Base-by-base conservation (phyloP, 108 stramenopile genomes). In the Nannochloropsis oceanica region DNA sequence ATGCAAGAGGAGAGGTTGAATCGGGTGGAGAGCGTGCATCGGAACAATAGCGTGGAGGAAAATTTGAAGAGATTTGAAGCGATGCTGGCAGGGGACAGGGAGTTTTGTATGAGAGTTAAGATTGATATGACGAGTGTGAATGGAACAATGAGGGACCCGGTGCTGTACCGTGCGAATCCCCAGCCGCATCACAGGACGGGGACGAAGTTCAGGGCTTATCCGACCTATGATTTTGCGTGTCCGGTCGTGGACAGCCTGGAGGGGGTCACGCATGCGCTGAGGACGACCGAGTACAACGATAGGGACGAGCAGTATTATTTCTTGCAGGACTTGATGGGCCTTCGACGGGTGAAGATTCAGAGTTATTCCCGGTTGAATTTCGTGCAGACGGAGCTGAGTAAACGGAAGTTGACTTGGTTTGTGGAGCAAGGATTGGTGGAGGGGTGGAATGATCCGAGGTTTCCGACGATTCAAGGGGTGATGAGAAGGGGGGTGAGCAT, bases 241-340 rank as follows among this genome's bases (percentile, higher is more conserved):
- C 99, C 99, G 50, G 97, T 99, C 88, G 97, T 99, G n/a, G 99
- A 99, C 91, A 91, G 92, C 20, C 84, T 99, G 26, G 99, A 99
- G 83, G 99, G 99, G 14, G 98, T 99, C 43, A 97, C 96, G 11
- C 99, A 99, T 90, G 97, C 98, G 11, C 87, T 98, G 27, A 95
- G 99, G 43, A 98, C 98, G 13, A 99, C 98, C 22, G 98, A 99
- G 90, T 99, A 99, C 93, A 95, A 97, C 88, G 99, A 98, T 89
- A 92, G 90, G 83, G 94, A 98, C 89, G 95, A 93, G 85, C 98
- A 99, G 90, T 99, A 97, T 89, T 92, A 93, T 43, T 97, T 95
- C 95, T 90, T 99, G 87, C 79, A 88, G 85, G 89, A 85, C 43
- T 85, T 93, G 9, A 87, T 99, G 80, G 93, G 93, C 42, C 84